A percentile compares a stretch with the other conserved stretches of the same genome.
Evolutionary conservation across 306 rosid genomes (phyloP).

Genomic region (Rosa persica): DNA sequence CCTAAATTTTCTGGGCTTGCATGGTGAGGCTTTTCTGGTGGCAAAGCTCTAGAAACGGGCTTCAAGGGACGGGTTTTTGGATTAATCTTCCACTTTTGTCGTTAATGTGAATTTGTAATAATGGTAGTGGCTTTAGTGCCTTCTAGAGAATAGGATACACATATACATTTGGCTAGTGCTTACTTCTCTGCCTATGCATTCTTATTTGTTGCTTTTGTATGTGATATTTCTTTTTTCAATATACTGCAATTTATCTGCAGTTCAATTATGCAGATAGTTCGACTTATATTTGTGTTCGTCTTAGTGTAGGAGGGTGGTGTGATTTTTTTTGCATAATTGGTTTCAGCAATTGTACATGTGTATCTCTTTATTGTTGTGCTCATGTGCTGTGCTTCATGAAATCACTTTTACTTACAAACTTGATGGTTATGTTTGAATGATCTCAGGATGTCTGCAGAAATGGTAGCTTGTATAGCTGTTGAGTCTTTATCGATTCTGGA

Average conservation of each 20-base stretch:
- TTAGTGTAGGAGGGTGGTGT: not conserved
- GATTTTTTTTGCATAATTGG: not conserved
- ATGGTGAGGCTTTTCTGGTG: not conserved
- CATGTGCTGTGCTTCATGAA: not conserved
- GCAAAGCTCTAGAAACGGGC: not conserved
- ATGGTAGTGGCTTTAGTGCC: not conserved
- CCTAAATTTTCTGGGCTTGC: not conserved
- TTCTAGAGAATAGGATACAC: not conserved
- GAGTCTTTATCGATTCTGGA: conserved; percentile 93
- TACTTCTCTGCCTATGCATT: not conserved
- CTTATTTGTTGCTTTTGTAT: not conserved
- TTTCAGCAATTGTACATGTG: not conserved
- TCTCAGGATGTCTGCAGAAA: conserved; percentile 85
- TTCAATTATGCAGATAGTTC: not conserved
- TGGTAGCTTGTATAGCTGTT: conserved; percentile 94
- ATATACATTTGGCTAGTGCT: not conserved
- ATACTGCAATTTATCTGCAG: not conserved
- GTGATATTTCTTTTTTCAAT: too few relatives aligned
- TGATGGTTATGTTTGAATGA: conserved; percentile 6
- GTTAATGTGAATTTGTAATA: not conserved
- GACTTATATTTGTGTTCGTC: not conserved
- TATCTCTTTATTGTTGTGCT: not conserved
- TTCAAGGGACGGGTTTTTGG: not conserved
- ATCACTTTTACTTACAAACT: not conserved
- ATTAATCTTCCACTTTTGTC: too few relatives aligned